These are phyloP conservation scores for Tetradesmus obliquus DNA, from an alignment of 139 green algal genomes.

Conservation along the genomic window DNA sequence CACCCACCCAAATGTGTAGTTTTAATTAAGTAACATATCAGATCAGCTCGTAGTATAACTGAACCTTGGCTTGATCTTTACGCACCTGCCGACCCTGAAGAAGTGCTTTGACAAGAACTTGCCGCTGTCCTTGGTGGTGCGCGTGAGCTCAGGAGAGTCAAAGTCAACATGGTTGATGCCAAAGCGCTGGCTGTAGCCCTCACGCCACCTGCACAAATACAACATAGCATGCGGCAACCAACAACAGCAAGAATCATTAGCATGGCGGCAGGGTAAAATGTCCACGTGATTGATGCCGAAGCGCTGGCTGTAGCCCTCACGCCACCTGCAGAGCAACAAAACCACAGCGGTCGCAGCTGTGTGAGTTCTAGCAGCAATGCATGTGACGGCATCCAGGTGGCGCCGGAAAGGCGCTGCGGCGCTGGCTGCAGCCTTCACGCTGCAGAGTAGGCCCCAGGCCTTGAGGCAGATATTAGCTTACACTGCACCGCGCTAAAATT, in stretches of 20 bases:
- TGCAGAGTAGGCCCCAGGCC: too few species aligned
- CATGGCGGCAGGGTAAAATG: neutral
- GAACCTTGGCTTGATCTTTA: too few species aligned
- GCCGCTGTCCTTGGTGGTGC: constrained; percentile 33
- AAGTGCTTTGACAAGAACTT: constrained; percentile 31
- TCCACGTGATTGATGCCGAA: constrained; percentile 53
- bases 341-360: neutral
- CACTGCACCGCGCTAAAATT: too few species aligned
- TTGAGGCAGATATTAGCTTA: too few species aligned
- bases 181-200: constrained; percentile 58
- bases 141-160: neutral
- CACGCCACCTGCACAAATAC: neutral
- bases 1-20: too few species aligned
- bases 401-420: neutral
- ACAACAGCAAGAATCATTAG: neutral
- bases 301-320: constrained; percentile 51
- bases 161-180: constrained; percentile 51
- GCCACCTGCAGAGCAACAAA: neutral
- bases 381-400: neutral
- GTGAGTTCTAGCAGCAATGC: neutral
- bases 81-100: constrained; percentile 15
- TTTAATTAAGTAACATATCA: too few species aligned
- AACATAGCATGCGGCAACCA: neutral
- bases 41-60: too few species aligned
- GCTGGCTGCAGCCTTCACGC: too few species aligned